Conservation (phyloP, 2,329 filamentous ascomycete species). For the Daldinia sp. region DNA sequence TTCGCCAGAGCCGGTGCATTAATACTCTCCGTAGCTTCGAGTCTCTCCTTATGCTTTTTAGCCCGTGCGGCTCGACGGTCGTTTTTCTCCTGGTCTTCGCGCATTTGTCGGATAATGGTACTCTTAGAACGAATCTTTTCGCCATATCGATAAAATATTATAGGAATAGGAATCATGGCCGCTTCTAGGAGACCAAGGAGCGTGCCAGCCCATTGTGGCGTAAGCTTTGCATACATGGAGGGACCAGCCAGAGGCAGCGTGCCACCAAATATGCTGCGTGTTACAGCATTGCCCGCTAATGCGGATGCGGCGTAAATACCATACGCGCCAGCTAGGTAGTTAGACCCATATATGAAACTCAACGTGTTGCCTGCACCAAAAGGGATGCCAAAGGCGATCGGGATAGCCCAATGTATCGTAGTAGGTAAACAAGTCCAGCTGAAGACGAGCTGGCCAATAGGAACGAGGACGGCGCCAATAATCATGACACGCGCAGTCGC, state of each 20-base stretch:
- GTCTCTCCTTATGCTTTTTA: constrained; percentile 38
- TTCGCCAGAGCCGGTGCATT: constrained; percentile 1
- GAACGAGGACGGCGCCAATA: constrained; percentile 76
- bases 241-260: constrained; percentile 78
- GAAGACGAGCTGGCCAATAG: constrained; percentile 84
- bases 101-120: constrained; percentile 55
- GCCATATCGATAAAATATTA: constrained; percentile 76
- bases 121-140: constrained; percentile 61
- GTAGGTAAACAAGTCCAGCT: constrained; percentile 84
- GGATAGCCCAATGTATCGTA: constrained; percentile 82
- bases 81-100: constrained; percentile 54
- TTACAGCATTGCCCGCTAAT: constrained; percentile 79
- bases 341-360: constrained; percentile 83
- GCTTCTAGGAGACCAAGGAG: constrained; percentile 78
- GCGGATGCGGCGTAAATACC: constrained; percentile 84
- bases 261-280: constrained; percentile 78
- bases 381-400: constrained; percentile 79
- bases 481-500: constrained; percentile 83
- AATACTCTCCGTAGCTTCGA: constrained; percentile 6
- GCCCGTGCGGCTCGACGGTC: constrained; percentile 48
- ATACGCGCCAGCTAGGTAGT: constrained; percentile 82
- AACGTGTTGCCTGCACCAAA: constrained; percentile 81
- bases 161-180: constrained; percentile 78
- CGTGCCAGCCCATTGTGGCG: constrained; percentile 81
- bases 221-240: constrained; percentile 72